phyloP scores from a whole-genome alignment of 352 stramenopile species.

The Phytopythium helicoides region DNA sequence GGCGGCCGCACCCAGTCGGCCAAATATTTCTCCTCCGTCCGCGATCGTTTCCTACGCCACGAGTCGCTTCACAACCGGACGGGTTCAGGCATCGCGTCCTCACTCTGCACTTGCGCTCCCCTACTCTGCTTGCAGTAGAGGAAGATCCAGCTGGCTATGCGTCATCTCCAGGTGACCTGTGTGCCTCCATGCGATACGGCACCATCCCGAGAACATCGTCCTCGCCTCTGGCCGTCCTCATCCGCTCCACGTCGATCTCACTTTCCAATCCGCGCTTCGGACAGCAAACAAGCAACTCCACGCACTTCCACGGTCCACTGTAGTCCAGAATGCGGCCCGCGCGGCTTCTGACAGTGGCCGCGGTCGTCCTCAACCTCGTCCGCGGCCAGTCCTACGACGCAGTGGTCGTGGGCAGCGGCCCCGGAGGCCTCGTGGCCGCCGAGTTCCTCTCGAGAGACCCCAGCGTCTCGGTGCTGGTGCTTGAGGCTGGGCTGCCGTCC shows the following conservation, averaged over 20 bases:
- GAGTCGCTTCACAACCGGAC: too few species aligned
- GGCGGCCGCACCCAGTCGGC: too few species aligned
- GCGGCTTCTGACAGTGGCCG: neutral
- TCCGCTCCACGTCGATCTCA: neutral
- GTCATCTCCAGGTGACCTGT: too few species aligned
- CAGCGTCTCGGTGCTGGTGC: slow-evolving; percentile 45
- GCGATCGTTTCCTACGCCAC: too few species aligned
- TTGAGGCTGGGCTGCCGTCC: slow-evolving; percentile 52
- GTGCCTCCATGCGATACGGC: too few species aligned
- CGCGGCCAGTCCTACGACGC: slow-evolving; percentile 45
- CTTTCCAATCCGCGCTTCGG: neutral
- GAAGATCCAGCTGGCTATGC: too few species aligned
- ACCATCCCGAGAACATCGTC: neutral
- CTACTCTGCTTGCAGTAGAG: too few species aligned
- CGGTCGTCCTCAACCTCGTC: neutral
- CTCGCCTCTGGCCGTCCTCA: neutral
- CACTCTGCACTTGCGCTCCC: too few species aligned
- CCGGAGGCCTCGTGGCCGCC: slow-evolving; percentile 52
- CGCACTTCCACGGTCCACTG: slow-evolving; percentile 1
- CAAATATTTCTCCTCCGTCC: too few species aligned
- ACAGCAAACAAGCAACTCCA: neutral
- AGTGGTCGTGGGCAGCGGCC: slow-evolving; percentile 52
- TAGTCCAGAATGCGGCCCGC: neutral
- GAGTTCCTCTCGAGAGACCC: slow-evolving; percentile 56
- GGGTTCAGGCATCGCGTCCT: too few species aligned